These are phyloP conservation scores for Eimeria maxima DNA, from an alignment of 169 alveolate genomes.

Conservation along the genomic window DNA sequence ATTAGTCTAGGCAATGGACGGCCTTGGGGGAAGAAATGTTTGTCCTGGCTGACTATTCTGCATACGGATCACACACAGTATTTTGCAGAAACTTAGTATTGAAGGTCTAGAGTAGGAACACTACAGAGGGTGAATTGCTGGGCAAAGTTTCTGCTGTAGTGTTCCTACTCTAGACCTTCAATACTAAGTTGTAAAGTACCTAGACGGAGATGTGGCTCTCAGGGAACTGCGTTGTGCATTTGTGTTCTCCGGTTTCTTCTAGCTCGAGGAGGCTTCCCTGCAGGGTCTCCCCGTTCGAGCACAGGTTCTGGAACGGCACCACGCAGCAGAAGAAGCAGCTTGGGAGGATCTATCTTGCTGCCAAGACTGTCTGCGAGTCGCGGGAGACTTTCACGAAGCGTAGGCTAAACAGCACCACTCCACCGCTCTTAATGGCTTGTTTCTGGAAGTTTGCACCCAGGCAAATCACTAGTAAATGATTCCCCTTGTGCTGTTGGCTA, in stretches of 20 bases:
- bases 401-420: neutral
- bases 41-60: neutral
- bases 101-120: neutral
- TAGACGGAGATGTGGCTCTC: neutral
- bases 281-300: slow-evolving; percentile 25
- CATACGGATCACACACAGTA: neutral
- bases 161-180: neutral
- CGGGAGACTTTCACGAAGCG: slow-evolving; percentile 28
- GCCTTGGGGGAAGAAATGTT: neutral
- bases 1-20: neutral
- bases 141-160: too few species aligned
- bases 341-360: neutral
- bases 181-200: neutral
- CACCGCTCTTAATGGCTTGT: neutral
- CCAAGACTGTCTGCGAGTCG: slow-evolving; percentile 3
- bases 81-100: neutral
- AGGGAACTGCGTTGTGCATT: neutral
- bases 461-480: too few species aligned
- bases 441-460: neutral
- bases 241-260: neutral
- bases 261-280: neutral
- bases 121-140: neutral
- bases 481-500: neutral
- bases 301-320: neutral
- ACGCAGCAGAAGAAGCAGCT: slow-evolving; percentile 58